These are phyloP conservation scores for Magnaporthiopsis incrustans DNA, from an alignment of 2,329 filamentous ascomycete species.

Conservation along the genomic window DNA sequence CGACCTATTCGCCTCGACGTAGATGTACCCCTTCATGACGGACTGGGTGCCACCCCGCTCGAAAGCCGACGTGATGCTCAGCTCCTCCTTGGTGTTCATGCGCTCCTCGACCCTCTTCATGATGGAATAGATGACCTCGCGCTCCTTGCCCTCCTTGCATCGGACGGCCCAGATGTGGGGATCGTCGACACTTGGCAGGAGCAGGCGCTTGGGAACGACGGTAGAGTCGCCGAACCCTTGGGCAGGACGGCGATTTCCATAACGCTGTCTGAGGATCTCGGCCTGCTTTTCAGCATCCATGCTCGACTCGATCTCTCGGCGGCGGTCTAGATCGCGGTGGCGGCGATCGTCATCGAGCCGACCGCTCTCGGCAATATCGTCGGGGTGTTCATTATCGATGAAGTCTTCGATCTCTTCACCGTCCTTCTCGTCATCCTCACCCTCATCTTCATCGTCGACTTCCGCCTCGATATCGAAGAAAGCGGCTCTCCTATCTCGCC, in stretches of 20 bases:
- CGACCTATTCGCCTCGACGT: conserved; percentile 83
- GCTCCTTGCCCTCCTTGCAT: conserved; percentile 92
- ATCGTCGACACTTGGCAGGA: conserved; percentile 89
- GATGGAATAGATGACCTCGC: conserved; percentile 79
- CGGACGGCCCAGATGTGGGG: conserved; percentile 92
- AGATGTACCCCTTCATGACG: conserved; percentile 88
- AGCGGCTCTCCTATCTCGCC: conserved; percentile 61
- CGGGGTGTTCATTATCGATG: conserved; percentile 82
- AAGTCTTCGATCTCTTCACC: conserved; percentile 76
- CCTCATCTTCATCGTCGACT: conserved; percentile 89
- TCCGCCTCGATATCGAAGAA: conserved; percentile 98
- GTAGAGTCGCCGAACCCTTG: conserved; percentile 61
- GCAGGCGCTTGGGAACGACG: conserved; percentile 73
- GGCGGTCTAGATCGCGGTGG: conserved; percentile 88
- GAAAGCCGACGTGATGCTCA: conserved; percentile 84
- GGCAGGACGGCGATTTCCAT: conserved; percentile 67
- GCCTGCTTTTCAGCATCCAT: conserved; percentile 93
- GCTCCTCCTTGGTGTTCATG: conserved; percentile 65
- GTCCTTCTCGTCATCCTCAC: conserved; percentile 83
- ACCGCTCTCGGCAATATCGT: conserved; percentile 75
- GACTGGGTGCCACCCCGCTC: conserved; percentile 72
- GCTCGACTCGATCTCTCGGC: conserved; percentile 77
- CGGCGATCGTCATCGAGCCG: conserved; percentile 82
- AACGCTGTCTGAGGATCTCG: conserved; percentile 76
- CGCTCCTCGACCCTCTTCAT: conserved; percentile 84